Percentiles rank a stretch among this genome's conserved stretches.
Evolutionary conservation across 2,329 filamentous ascomycete genomes (phyloP).

Genomic region (Fusarium decemcellulare): DNA sequence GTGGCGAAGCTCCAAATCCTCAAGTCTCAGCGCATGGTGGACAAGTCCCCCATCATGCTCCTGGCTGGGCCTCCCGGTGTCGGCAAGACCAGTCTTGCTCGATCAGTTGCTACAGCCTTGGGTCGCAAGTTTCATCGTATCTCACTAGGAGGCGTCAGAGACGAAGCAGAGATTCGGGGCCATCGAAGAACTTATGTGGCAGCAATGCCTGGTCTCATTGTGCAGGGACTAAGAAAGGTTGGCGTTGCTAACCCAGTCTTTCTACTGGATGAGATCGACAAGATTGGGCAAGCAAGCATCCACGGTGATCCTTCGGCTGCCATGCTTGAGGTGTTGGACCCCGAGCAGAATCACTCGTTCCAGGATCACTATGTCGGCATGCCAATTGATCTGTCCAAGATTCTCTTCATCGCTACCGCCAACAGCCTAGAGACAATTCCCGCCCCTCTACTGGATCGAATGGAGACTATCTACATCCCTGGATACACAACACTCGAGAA

Average conservation of each 20-base stretch:
- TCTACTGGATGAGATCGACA: conserved; percentile 97
- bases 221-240: conserved; percentile 94
- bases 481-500: conserved; percentile 99
- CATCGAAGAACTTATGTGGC: conserved; percentile 97
- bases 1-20: conserved; percentile 80
- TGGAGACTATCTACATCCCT: conserved; percentile 95
- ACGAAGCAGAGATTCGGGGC: conserved; percentile 96
- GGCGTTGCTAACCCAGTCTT: conserved; percentile 97
- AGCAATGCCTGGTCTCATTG: conserved; percentile 97
- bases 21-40: conserved; percentile 86
- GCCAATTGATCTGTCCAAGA: conserved; percentile 94
- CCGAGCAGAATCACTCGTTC: conserved; percentile 96
- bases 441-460: conserved; percentile 91
- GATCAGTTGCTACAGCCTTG: conserved; percentile 91
- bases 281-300: conserved; percentile 90
- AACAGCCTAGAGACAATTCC: conserved; percentile 97
- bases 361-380: conserved; percentile 97
- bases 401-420: conserved; percentile 97
- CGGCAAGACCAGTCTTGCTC: conserved; percentile 95
- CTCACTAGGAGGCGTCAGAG: conserved; percentile 93
- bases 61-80: conserved; percentile 94
- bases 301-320: conserved; percentile 97
- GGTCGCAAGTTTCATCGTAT: conserved; percentile 98
- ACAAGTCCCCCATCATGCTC: conserved; percentile 96
- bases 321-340: conserved; percentile 97